Base-by-base conservation (phyloP, 805 yeast species). In the Wickerhamiella vanderwaltii region DNA sequence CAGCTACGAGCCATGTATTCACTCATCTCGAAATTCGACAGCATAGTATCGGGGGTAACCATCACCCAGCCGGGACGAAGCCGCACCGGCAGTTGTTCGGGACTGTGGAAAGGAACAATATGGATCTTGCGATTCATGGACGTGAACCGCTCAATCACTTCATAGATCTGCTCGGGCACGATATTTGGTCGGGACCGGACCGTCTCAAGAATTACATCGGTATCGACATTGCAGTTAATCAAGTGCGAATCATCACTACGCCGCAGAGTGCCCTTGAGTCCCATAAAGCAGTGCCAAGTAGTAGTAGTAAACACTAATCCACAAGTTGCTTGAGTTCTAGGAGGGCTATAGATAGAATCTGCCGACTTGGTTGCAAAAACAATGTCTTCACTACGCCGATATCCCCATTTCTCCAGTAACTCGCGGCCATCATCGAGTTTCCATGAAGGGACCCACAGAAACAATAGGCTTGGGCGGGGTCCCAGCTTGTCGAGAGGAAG, bases 231-330 rank as follows among this genome's bases (percentile, higher is more conserved):
- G 62, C 96, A 88, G 57, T 87, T 93, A 46, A 87, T 86, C 45
- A 87, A 66, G 58, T 83, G 86, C 11, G 72, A 72, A 61, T 87
- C 96, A 0, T 77, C 75, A 2, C 93, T 74, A 52, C 96, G 70
- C 54, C 95, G 68, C 6, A 87, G 88, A 0, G 96, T 87, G 2
- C 96, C 96, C 2, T 94, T 87, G 41, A 87, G 81, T 51, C 95
- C 88, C 95, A 87, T 86, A 82, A 95, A 81, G 54, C 96, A 87
- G 61, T 88, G 96, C 95, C 95, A 87, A 59, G 81, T 76, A 1
- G 55, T 46, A 45, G 77, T 74, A 46, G 74, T 76, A 43, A 82
- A 67, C 19, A 82, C 56, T 1, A 67, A 51, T 25, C 66, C 65
- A 13, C 69, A 72, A 43, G 69, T 30, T 5, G 18, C 44, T 69